Base-by-base conservation (phyloP, 192 early-diverging fungal genomes). In the Obelidium mucronatum region DNA sequence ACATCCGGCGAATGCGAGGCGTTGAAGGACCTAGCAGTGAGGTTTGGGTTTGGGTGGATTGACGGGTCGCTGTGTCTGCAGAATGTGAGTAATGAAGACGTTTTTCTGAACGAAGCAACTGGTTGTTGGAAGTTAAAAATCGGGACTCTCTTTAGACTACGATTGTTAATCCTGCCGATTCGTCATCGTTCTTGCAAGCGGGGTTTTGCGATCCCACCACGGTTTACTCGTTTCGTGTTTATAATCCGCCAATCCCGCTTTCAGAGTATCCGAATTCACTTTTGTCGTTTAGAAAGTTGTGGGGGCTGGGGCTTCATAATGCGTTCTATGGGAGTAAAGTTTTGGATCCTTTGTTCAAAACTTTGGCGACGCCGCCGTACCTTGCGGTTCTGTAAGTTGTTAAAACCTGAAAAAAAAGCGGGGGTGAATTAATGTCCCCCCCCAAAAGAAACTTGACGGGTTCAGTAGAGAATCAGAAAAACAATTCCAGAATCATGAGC, bases 141-240 rank as follows among this genome's bases (percentile, higher is more conserved):
- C n/a, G n/a, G n/a, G n/a, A n/a, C 19, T 2, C 5, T 67, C 26
- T 30, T 22, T 51, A 60, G 60, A 74, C 72, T 19, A 74, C 72
- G 30, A 42, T 63, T 40, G 15, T 37, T 2, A 72, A 72, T 36
- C 53, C 69, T 17, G 3, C 31, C 48, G 36, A 58, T 35, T 33
- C 55, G 24, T 30, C 39, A 8, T 72, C 72, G 24, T 37, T 39
- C 19, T 48, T 74, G 13, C 26, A 55, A 44, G 72, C 72, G 31
- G 22, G 39, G 15, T 74, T 74, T 63, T 74, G 72, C 40, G 55
- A 62, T 40, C 59, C 55, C 5, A 40, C 36, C 40, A 62, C 72
- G 15, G 34, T 74, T 44, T 15, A 33, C 22, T 11, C 6, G 22
- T 13, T 74, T 28, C 26, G 8, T 4, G 36, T 74, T 22, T 59